A percentile compares a stretch with the other conserved stretches of the same genome.
Conservation (phyloP, 805 yeast genomes). For the Kuraishia piskuri region DNA sequence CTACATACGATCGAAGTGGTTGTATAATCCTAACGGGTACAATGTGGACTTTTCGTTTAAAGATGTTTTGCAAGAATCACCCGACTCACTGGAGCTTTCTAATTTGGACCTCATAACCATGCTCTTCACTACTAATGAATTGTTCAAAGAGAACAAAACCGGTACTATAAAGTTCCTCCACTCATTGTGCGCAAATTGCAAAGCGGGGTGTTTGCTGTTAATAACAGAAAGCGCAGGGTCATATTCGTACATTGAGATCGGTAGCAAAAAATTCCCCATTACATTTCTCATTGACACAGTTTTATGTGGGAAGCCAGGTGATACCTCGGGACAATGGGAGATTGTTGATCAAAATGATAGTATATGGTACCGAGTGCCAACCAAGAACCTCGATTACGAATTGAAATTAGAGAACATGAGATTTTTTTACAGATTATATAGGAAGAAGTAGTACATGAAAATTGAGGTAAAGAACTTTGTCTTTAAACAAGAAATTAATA, state of each 20-base stretch:
- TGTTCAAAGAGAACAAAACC: constrained; percentile 60
- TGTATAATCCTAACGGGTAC: constrained; percentile 12
- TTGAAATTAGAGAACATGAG: constrained; percentile 83
- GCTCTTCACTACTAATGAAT: constrained; percentile 81
- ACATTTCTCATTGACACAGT: constrained; percentile 73
- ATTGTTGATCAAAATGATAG: constrained; percentile 60
- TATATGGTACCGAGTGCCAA: constrained; percentile 63
- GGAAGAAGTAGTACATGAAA: constrained; percentile 21
- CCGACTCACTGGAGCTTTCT: constrained; percentile 15
- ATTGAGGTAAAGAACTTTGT: not conserved
- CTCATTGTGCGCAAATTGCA: constrained; percentile 39
- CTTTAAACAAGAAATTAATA: not conserved
- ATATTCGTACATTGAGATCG: constrained; percentile 71
- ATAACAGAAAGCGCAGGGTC: constrained; percentile 89
- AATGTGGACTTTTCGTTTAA: constrained; percentile 22
- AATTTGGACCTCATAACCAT: constrained; percentile 50
- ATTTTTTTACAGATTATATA: constrained; percentile 69
- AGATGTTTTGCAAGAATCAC: constrained; percentile 27
- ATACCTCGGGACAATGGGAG: constrained; percentile 52
- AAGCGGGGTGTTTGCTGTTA: constrained; percentile 48
- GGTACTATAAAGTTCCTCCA: constrained; percentile 55
- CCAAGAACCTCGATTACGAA: constrained; percentile 44
- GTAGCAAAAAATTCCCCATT: constrained; percentile 72
- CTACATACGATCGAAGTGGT: constrained; percentile 2
- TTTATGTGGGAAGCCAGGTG: constrained; percentile 42